Evolutionary conservation across 495 filamentous ascomycete species (phyloP).

Genomic region (Hypoxylon crocopeplum): DNA sequence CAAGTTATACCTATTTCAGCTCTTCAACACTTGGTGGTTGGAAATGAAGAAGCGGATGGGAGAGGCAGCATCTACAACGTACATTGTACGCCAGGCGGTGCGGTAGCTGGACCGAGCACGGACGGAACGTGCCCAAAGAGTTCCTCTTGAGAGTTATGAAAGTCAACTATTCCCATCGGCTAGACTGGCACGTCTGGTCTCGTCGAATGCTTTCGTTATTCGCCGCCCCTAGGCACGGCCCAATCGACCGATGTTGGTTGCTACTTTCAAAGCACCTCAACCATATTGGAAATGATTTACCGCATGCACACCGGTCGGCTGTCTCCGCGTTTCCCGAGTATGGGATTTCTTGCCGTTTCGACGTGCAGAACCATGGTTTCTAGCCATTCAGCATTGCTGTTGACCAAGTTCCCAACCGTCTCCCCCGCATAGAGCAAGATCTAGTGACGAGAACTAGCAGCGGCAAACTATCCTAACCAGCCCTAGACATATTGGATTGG

Average conservation of each 20-base stretch:
- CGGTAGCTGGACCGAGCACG: slow-evolving; percentile 3
- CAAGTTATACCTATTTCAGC: too few species aligned
- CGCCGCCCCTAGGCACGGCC: not conserved
- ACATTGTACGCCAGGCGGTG: not conserved
- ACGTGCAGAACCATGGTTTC: not conserved
- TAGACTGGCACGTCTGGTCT: not conserved
- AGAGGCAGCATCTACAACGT: not conserved
- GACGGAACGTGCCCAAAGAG: not conserved
- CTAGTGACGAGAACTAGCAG: too few species aligned
- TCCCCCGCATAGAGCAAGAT: too few species aligned
- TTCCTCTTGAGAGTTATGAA: not conserved
- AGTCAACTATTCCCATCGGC: not conserved
- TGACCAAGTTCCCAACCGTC: too few species aligned
- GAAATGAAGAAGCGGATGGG: too few species aligned
- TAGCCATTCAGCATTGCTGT: too few species aligned
- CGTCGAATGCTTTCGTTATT: not conserved
- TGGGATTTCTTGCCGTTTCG: not conserved
- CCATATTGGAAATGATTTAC: not conserved
- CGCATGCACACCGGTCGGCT: not conserved
- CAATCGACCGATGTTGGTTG: not conserved
- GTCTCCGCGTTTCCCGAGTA: too few species aligned
- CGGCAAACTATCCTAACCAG: too few species aligned
- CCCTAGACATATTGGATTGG: too few species aligned
- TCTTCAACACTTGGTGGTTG: not conserved
- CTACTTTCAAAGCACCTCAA: not conserved